A percentile compares a stretch with the other conserved stretches of the same genome.
Evolutionary conservation across 148 eudicot genomes (phyloP).

Genomic region (Suaeda aralocaspica): DNA sequence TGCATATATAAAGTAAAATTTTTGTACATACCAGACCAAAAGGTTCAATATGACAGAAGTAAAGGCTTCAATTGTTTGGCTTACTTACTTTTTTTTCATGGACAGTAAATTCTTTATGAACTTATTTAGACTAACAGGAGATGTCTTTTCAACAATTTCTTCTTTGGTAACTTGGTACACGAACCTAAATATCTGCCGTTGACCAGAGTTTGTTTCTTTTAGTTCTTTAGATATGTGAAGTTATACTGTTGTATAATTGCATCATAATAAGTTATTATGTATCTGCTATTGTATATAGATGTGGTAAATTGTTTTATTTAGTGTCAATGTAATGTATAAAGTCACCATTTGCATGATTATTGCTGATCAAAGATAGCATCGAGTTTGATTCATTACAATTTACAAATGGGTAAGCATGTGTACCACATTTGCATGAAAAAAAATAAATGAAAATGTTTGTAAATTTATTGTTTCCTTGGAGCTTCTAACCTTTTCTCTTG

Average conservation of each 20-base stretch:
- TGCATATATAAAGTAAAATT: slow-evolving; percentile 67
- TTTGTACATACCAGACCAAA: neutral
- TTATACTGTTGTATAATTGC: slow-evolving; percentile 5
- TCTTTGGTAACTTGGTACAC: neutral
- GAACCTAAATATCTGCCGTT: neutral
- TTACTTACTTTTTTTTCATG: neutral
- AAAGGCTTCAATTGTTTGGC: slow-evolving; percentile 11
- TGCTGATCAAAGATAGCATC: neutral
- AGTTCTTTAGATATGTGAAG: neutral
- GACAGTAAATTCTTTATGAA: slow-evolving; percentile 11
- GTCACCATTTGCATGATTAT: neutral
- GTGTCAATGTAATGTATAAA: neutral
- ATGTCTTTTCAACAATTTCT: neutral
- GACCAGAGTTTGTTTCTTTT: no score
- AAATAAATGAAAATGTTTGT: neutral
- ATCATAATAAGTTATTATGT: slow-evolving; percentile 3
- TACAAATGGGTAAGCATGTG: neutral
- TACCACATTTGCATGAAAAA: neutral
- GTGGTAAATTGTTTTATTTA: neutral
- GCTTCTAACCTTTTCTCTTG: neutral
- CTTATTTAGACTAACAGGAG: neutral
- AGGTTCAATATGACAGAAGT: neutral
- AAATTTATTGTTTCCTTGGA: neutral
- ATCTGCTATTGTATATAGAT: neutral
- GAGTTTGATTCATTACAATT: neutral